Evolutionary conservation across 495 filamentous ascomycete genomes (phyloP).

Genomic region (Lophiostoma macrostomum): DNA sequence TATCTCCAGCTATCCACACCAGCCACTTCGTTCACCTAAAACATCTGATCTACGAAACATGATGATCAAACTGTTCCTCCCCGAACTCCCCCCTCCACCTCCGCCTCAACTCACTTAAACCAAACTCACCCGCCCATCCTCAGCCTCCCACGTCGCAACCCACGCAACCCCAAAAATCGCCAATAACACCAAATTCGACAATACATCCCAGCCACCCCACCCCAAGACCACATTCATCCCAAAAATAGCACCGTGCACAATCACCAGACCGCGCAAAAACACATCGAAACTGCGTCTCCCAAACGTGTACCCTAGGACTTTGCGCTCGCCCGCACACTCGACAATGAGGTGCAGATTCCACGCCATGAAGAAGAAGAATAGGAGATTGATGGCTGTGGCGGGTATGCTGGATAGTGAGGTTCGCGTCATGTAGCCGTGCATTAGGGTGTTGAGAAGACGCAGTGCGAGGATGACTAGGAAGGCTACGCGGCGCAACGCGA

Average conservation of each 20-base stretch:
- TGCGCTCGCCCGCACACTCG: constrained; percentile 7
- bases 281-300: constrained; percentile 9
- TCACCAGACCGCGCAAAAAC: constrained; percentile 3
- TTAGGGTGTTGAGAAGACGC: constrained; percentile 2
- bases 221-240: not conserved
- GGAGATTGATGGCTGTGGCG: not conserved
- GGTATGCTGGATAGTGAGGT: not conserved
- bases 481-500: constrained; percentile 9
- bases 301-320: not conserved
- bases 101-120: constrained; percentile 9
- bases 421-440: not conserved
- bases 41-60: no score
- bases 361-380: constrained; percentile 20
- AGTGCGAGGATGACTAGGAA: constrained; percentile 9
- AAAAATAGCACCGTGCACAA: not conserved
- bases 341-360: constrained; percentile 26
- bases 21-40: no score
- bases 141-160: constrained; percentile 1
- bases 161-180: constrained; percentile 9
- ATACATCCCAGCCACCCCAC: not conserved
- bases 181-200: constrained; percentile 1
- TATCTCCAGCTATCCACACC: no score
- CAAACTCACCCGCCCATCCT: not conserved
- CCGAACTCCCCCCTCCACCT: no score
- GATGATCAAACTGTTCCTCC: no score